Evolutionary conservation across 768 basidiomycete genomes (phyloP), one percentile per base, ranked within the genome.

Genomic region (Phallus indusiatus): DNA sequence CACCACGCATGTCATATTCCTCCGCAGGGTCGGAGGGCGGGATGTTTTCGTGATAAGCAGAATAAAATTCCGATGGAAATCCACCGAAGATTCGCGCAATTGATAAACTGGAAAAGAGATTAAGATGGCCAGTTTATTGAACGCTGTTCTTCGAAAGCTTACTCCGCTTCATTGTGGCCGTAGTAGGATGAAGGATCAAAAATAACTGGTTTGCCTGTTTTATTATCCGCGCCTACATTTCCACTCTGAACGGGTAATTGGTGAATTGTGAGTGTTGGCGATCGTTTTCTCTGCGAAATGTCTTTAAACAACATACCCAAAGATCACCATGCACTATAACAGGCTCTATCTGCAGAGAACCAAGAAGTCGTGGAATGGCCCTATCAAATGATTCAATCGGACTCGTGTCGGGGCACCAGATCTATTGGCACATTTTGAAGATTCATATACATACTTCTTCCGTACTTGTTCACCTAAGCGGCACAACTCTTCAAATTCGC

Each of bases 151-250:
- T 34, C 54, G n/a, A 58, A 21, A 33, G 69, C 81, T 71, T 64
- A 90, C 89, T 91, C 89, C 14, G 85, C 84, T 72, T 91, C 89
- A 61, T 84, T 84, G 65, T 90, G 89, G 1, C 89, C 89, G 63
- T 80, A 90, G 66, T 82, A 87, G 4, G 86, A 86, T 2, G 88
- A 82, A 2, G 88, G 87, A 65, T 91, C 88, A 63, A 82, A 90
- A 47, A 90, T 84, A 0, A 88, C 71, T 0, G 89, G 86, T 55
- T 81, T 69, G 5, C 78, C 80, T 6, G 75, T 81, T 21, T 60
- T 55, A 37, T 65, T 67, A 61, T 88, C 83, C 21, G 79, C 73
- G 8, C 89, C 88, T 2, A 77, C 81, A 67, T 90, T 90, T 7
- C 88, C 88, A 60, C 83, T 86, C 88, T 89, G 62, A 5, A 20